These are phyloP conservation scores for Diaporthe destruens DNA, from an alignment of 2,329 filamentous ascomycete genomes.

Conservation along the genomic window DNA sequence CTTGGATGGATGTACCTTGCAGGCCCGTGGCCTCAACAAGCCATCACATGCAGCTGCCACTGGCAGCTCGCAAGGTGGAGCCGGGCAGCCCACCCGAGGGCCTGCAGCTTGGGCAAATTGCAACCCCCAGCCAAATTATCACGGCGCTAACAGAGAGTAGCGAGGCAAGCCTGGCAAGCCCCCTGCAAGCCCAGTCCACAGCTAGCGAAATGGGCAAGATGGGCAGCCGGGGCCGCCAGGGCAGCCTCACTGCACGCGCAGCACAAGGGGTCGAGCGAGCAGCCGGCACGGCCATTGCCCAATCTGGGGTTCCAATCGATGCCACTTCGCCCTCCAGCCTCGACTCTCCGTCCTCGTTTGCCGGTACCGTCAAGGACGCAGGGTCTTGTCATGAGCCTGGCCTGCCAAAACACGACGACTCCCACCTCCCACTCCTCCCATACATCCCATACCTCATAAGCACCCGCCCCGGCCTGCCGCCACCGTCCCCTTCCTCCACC, in stretches of 20 bases:
- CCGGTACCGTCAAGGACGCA: conserved; percentile 32
- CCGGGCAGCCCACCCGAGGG: conserved; percentile 24
- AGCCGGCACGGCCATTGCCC: conserved; percentile 29
- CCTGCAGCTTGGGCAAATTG: conserved; percentile 37
- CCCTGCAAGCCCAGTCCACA: conserved; percentile 33
- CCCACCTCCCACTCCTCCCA: conserved; percentile 36
- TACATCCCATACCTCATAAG: conserved; percentile 30
- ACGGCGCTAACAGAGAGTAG: conserved; percentile 23
- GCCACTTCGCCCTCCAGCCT: conserved; percentile 36
- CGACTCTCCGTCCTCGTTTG: conserved; percentile 14
- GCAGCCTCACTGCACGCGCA: conserved; percentile 5
- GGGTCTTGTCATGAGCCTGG: conserved; percentile 28
- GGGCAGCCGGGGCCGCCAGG: too few relatives aligned
- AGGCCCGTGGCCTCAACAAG: conserved; percentile 23
- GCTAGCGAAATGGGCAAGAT: conserved; percentile 25
- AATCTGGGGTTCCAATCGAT: conserved; percentile 20
- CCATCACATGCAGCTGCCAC: conserved; percentile 33
- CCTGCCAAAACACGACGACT: conserved; percentile 29
- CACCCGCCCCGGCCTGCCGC: conserved; percentile 37
- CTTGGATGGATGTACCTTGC: conserved; percentile 34
- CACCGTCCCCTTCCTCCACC: conserved; percentile 22
- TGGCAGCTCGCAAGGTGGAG: conserved; percentile 33
- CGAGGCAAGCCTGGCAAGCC: conserved; percentile 7
- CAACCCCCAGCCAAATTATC: conserved; percentile 35
- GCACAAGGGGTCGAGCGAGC: conserved; percentile 21